Evolutionary conservation across 768 basidiomycete species (phyloP).

Genomic region (Trametes elegans): DNA sequence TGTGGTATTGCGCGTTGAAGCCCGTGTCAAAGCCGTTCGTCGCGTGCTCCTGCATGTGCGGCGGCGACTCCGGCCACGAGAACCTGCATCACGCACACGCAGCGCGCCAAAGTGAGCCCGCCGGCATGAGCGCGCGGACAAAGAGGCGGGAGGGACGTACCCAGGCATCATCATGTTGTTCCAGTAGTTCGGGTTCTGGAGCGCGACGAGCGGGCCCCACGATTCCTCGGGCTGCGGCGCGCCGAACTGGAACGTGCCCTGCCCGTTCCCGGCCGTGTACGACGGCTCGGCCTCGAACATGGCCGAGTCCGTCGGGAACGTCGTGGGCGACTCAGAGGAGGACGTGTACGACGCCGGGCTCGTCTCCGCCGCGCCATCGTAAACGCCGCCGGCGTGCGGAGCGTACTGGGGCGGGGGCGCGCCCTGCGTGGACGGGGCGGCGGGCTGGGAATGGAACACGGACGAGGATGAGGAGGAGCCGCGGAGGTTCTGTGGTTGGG

Average conservation of each 20-base stretch:
- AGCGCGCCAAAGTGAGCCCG: too few relatives aligned
- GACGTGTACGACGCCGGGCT: slow-evolving; percentile 15
- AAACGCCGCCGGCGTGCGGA: background rate
- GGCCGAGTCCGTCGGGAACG: slow-evolving; percentile 17
- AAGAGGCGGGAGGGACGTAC: slow-evolving; percentile 31
- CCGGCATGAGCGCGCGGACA: background rate
- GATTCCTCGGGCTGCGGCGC: slow-evolving; percentile 38
- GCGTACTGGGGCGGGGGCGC: background rate
- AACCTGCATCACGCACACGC: background rate
- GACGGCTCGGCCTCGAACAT: slow-evolving; percentile 39
- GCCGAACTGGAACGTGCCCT: slow-evolving; percentile 19
- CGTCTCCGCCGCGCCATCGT: slow-evolving; percentile 7
- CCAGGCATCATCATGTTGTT: slow-evolving; percentile 85
- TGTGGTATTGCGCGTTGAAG: slow-evolving; percentile 2
- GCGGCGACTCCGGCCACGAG: slow-evolving; percentile 22
- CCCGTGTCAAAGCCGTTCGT: slow-evolving; percentile 9
- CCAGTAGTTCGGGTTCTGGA: slow-evolving; percentile 76
- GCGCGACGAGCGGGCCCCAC: slow-evolving; percentile 69
- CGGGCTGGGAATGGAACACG: background rate
- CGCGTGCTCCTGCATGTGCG: slow-evolving; percentile 3
- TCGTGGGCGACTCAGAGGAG: slow-evolving; percentile 5
- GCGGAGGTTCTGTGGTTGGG: slow-evolving; percentile 7
- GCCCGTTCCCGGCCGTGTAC: slow-evolving; percentile 39
- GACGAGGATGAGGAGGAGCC: background rate
- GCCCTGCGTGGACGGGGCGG: background rate